Base-by-base conservation (phyloP, 2,329 filamentous ascomycete genomes). In the Fusarium pininemorale region DNA sequence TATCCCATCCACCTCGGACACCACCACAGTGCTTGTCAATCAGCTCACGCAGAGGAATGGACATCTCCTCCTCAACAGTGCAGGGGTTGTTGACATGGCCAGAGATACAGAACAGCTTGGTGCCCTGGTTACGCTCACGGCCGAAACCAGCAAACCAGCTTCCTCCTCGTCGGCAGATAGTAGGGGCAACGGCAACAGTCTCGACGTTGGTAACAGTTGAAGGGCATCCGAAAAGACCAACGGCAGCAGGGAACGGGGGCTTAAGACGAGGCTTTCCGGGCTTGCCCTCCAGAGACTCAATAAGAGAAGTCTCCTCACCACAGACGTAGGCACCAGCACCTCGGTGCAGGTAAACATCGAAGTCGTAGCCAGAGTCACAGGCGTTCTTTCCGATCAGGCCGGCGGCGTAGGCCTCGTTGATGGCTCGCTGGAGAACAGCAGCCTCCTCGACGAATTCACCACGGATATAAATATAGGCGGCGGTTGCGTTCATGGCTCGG, bases 21-120 rank as follows among this genome's bases (percentile, higher is more conserved):
- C 96, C 96, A 82, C 96, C 96, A 82, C 96, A 98, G 90, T 99
- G 96, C 87, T 94, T 96, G 74, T 99, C 96, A 79, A 99, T 98
- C 73, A 99, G 91, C 85, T 99, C 96, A 50, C 94, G 92, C 69
- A 99, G 90, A 48, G 96, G 93, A 77, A 99, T 99, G 59, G 94
- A 97, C 96, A 99, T 99, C 86, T 99, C 96, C 86, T 99, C 96
- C 85, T 99, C 96, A 70, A 99, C 96, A 2, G 96, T 98, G 84
- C 91, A 94, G 62, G 96, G 96, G 87, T 98, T 97, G 90, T 99
- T 99, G 87, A 99, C 96, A 84, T 98, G 94, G 35, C 96, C 96
- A 62, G 96, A 98, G 82, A 99, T 98, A 84, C 95, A 98, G 88
- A 93, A 99, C 47, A 99, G 93, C 89, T 99, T 99, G 75, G 96